phyloP scores from a whole-genome alignment of 495 filamentous ascomycete genomes.

The Ramalina intermedia region DNA sequence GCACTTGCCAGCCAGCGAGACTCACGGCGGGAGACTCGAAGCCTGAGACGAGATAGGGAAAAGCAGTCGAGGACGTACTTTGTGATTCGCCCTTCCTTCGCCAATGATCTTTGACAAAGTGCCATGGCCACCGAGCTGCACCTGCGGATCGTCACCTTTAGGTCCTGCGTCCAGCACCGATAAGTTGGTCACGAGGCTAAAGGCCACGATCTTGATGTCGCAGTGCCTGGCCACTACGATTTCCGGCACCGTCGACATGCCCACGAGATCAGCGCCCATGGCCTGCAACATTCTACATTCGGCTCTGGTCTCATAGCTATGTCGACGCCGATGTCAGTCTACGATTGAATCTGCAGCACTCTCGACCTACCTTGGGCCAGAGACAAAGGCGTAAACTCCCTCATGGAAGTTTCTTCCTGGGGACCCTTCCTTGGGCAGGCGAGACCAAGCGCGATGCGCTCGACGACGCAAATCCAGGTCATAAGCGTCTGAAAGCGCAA shows the following conservation, averaged over 20 bases:
- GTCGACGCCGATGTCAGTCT: constrained; percentile 2
- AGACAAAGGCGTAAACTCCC: constrained; percentile 62
- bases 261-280: constrained; percentile 58
- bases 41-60: too few species aligned
- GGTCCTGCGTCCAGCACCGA: constrained; percentile 50
- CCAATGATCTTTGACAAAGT: constrained; percentile 43
- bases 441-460: constrained; percentile 47
- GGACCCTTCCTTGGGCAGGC: constrained; percentile 22
- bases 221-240: constrained; percentile 60
- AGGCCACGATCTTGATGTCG: constrained; percentile 52
- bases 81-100: constrained; percentile 54
- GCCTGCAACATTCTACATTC: constrained; percentile 58
- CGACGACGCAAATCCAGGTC: constrained; percentile 50
- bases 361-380: constrained; percentile 47
- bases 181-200: constrained; percentile 66
- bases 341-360: neutral
- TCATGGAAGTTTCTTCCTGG: constrained; percentile 45
- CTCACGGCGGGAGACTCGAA: too few species aligned
- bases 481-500: constrained; percentile 62
- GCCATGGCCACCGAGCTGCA: constrained; percentile 26
- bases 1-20: too few species aligned
- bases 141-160: constrained; percentile 39
- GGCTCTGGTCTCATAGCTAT: constrained; percentile 60
- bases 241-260: constrained; percentile 70
- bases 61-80: too few species aligned